phyloP scores from a whole-genome alignment of 768 basidiomycete species.

The Kwoniella bestiolae region DNA sequence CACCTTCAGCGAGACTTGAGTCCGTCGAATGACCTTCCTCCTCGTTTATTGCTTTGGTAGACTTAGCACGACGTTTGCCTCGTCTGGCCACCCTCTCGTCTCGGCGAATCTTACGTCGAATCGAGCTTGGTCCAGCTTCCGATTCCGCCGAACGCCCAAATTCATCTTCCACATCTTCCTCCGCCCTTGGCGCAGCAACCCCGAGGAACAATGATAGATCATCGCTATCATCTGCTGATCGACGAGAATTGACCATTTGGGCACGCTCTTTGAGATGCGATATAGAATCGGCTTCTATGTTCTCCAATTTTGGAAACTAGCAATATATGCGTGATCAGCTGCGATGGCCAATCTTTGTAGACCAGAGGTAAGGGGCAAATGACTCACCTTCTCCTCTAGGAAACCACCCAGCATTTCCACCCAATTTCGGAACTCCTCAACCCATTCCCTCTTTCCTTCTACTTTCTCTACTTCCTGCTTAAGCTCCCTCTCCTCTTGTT shows the following conservation, averaged over 20 bases:
- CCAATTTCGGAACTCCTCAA: constrained; percentile 58
- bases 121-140: constrained; percentile 60
- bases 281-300: constrained; percentile 61
- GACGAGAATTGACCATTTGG: constrained; percentile 70
- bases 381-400: constrained; percentile 60
- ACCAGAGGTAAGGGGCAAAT: too few relatives aligned
- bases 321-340: background rate
- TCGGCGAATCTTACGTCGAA: constrained; percentile 64
- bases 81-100: constrained; percentile 67
- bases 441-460: constrained; percentile 60
- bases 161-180: constrained; percentile 65
- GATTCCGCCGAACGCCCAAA: constrained; percentile 62
- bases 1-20: constrained; percentile 69
- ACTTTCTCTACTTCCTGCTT: constrained; percentile 57
- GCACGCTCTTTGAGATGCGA: constrained; percentile 75
- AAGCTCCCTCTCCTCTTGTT: constrained; percentile 58
- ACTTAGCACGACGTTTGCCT: constrained; percentile 23
- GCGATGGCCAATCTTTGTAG: background rate
- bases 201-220: constrained; percentile 76
- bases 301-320: constrained; percentile 58
- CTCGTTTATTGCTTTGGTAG: constrained; percentile 58
- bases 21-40: constrained; percentile 90
- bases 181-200: constrained; percentile 55
- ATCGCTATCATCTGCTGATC: constrained; percentile 76
- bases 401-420: constrained; percentile 60